phyloP scores from a whole-genome alignment of 2,329 filamentous ascomycete genomes.

The Botrytis deweyae region DNA sequence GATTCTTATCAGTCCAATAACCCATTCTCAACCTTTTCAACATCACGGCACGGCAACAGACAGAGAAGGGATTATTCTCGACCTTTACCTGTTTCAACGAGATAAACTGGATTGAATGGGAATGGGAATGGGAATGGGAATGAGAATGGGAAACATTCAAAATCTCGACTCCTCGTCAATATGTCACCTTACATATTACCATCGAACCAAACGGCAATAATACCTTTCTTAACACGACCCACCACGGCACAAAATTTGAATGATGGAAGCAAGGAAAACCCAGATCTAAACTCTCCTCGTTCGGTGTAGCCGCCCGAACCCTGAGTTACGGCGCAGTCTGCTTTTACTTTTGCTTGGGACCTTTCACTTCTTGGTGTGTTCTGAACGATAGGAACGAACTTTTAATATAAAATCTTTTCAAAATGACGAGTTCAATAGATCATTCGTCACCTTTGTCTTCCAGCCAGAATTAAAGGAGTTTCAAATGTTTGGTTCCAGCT shows the following conservation, averaged over 20 bases:
- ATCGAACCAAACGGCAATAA: background rate
- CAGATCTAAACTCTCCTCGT: background rate
- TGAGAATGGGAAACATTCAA: background rate
- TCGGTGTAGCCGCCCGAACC: background rate
- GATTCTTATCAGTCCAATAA: background rate
- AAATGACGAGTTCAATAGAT: background rate
- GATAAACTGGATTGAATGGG: background rate
- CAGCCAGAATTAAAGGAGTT: background rate
- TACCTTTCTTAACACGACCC: background rate
- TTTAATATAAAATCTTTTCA: background rate
- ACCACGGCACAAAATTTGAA: background rate
- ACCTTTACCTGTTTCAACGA: background rate
- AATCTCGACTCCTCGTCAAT: background rate
- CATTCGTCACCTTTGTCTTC: background rate
- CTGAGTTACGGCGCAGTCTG: background rate
- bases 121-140: background rate
- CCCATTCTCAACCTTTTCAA: background rate
- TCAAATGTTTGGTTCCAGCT: background rate
- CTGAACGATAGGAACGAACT: background rate
- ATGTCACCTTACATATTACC: background rate
- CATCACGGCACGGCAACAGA: background rate
- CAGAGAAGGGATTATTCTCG: background rate
- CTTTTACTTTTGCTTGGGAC: background rate
- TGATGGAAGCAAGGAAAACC: background rate
- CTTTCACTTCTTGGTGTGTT: background rate